Evolutionary conservation across 2,329 filamentous ascomycete species (phyloP).

Genomic region (Aphanocladium album): DNA sequence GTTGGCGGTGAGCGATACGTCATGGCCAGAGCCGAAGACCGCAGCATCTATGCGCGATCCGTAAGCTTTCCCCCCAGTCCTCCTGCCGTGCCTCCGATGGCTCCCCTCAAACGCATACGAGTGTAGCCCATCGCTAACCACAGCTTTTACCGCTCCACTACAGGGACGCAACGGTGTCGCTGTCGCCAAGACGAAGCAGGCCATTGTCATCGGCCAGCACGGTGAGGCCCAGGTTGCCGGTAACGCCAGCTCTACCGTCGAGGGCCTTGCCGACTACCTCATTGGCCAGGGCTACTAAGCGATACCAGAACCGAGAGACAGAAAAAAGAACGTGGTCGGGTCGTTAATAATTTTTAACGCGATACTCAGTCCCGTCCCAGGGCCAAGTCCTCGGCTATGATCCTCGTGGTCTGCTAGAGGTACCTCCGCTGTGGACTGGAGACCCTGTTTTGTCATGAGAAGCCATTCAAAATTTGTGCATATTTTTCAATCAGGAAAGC

Average conservation of each 20-base stretch:
- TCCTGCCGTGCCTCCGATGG: not conserved
- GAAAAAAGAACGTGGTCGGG: not conserved
- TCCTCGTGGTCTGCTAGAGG: not conserved
- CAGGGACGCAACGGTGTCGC: slow-evolving; percentile 73
- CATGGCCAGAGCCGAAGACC: slow-evolving; percentile 67
- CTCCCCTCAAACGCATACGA: not conserved
- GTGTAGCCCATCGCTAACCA: not conserved
- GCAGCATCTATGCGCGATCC: slow-evolving; percentile 81
- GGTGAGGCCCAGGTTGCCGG: slow-evolving; percentile 67
- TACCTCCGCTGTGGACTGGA: not conserved
- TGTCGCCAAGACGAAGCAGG: slow-evolving; percentile 81
- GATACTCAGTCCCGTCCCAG: not conserved
- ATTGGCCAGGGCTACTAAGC: slow-evolving; percentile 70
- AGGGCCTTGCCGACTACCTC: slow-evolving; percentile 83
- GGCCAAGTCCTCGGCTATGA: not conserved
- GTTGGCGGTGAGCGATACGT: slow-evolving; percentile 75
- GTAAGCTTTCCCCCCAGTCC: slow-evolving; percentile 46
- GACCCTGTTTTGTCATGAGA: not conserved
- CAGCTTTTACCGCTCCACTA: slow-evolving; percentile 1
- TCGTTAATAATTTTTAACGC: not conserved
- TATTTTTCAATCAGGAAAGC: slow-evolving; percentile 12
- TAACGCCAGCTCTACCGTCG: slow-evolving; percentile 72
- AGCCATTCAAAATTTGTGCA: slow-evolving; percentile 10
- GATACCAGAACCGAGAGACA: not conserved
- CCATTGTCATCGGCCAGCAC: slow-evolving; percentile 86